phyloP scores from a whole-genome alignment of 2,329 filamentous ascomycete species.

The Peltaster fructicola region DNA sequence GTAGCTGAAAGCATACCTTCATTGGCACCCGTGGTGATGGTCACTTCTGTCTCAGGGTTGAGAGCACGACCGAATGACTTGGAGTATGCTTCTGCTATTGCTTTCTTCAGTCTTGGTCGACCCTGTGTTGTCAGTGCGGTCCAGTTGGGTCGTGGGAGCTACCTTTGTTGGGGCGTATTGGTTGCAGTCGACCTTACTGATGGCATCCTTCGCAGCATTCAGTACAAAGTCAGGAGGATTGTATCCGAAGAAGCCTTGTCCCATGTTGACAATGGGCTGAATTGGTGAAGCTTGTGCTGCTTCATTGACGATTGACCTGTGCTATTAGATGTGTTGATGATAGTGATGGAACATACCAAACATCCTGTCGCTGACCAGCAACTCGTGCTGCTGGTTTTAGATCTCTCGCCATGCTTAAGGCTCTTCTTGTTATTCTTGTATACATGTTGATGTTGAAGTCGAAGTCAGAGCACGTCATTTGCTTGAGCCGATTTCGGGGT shows the following conservation, averaged over 20 bases:
- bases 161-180: constrained; percentile 91
- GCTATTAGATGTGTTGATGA: constrained; percentile 1
- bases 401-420: too few species aligned
- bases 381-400: constrained; percentile 38
- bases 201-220: constrained; percentile 73
- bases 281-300: constrained; percentile 45
- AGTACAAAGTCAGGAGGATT: constrained; percentile 85
- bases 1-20: constrained; percentile 93
- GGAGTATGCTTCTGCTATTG: constrained; percentile 81
- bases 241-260: constrained; percentile 71
- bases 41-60: constrained; percentile 81
- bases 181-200: constrained; percentile 89
- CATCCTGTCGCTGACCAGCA: constrained; percentile 38
- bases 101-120: constrained; percentile 77
- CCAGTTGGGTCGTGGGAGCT: too few species aligned
- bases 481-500: too few species aligned
- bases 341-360: constrained; percentile 28
- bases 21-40: constrained; percentile 82
- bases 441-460: too few species aligned
- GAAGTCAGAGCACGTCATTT: too few species aligned
- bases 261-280: constrained; percentile 52
- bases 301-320: constrained; percentile 49
- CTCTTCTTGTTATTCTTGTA: too few species aligned
- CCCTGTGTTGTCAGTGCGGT: too few species aligned
- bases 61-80: constrained; percentile 69